Evolutionary conservation across 2,329 filamentous ascomycete genomes (phyloP).

Genomic region (Pseudocercospora pini-densiflorae): DNA sequence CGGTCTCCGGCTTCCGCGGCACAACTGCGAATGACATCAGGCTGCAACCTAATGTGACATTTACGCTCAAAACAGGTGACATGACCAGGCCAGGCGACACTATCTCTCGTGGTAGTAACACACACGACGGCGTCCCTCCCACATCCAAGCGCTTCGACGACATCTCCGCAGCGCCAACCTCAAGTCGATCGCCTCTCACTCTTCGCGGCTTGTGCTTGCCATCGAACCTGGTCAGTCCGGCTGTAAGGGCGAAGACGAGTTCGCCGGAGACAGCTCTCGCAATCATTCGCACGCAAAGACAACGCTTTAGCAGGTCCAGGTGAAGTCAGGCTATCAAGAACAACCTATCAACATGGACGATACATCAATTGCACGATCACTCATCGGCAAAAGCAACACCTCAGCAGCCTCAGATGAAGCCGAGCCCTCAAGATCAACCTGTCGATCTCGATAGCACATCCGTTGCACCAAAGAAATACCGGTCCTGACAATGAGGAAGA

Average conservation of each 20-base stretch:
- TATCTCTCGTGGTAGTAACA: too few species aligned
- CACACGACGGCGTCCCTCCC: conserved; percentile 35
- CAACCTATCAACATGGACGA: conserved; percentile 27
- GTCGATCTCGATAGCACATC: conserved; percentile 21
- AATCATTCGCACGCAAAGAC: conserved; percentile 33
- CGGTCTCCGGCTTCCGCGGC: conserved; percentile 42
- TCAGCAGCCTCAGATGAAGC: conserved; percentile 28
- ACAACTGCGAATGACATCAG: conserved; percentile 41
- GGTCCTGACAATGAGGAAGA: conserved; percentile 21
- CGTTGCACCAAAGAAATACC: conserved; percentile 16
- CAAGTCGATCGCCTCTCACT: conserved; percentile 4
- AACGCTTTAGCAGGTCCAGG: conserved; percentile 34
- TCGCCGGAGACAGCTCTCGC: conserved; percentile 17
- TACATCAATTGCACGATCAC: conserved; percentile 2
- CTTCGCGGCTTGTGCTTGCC: conserved; percentile 28
- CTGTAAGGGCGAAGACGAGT: conserved; percentile 26
- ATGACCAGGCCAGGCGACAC: too few species aligned
- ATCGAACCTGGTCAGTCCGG: conserved; percentile 31
- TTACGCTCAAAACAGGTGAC: too few species aligned
- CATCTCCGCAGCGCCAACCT: conserved; percentile 6
- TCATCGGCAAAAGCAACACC: conserved; percentile 38
- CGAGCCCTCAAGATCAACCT: conserved; percentile 30
- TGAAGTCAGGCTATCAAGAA: conserved; percentile 29
- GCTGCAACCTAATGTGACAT: too few species aligned
- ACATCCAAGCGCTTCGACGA: conserved; percentile 22